phyloP scores from a whole-genome alignment of 495 filamentous ascomycete species.

The Xylaria cubensis region DNA sequence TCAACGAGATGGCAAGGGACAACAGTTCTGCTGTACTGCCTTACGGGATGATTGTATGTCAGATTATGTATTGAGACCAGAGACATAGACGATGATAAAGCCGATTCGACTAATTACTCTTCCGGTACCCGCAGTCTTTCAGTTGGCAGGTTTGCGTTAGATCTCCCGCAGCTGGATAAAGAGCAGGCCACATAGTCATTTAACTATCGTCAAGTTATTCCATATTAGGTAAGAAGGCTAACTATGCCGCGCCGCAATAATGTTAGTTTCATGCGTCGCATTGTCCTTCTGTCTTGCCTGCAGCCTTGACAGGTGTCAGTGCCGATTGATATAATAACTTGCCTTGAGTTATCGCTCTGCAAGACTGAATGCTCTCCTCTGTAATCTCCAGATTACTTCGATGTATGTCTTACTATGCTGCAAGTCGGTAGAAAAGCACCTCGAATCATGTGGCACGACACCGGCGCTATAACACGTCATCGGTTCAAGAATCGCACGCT shows the following conservation, averaged over 20 bases:
- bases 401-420: conserved; percentile 19
- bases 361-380: not conserved
- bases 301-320: conserved; percentile 3
- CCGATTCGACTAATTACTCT: not conserved
- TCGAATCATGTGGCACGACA: not conserved
- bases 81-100: not conserved
- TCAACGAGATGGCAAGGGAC: not conserved
- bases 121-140: not conserved
- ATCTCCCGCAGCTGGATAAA: not conserved
- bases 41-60: not conserved
- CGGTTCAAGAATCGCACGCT: not conserved
- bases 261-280: not conserved
- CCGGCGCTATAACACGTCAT: conserved; percentile 1
- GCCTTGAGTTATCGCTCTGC: not conserved
- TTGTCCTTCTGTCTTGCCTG: conserved; percentile 6
- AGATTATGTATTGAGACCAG: not conserved
- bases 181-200: not conserved
- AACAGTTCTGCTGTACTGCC: not conserved
- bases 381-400: not conserved
- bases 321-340: not conserved
- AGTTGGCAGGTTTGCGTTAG: not conserved
- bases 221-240: not conserved
- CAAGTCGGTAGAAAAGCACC: conserved; percentile 15
- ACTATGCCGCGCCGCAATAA: not conserved
- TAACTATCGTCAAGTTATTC: not conserved